phyloP scores from a whole-genome alignment of 2,329 filamentous ascomycete genomes.

The Pseudocercospora musae region DNA sequence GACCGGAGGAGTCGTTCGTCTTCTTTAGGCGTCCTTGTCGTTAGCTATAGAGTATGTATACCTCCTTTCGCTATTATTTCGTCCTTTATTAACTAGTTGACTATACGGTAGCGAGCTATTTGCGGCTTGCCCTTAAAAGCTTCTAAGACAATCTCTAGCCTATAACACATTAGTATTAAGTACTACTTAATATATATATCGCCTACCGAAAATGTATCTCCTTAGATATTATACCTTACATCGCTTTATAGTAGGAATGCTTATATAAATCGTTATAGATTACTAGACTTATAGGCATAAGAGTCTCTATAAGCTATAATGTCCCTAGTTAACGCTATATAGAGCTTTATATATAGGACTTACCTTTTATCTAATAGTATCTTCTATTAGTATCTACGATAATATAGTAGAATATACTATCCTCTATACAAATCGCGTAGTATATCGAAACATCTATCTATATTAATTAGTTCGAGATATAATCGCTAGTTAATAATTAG shows the following conservation, averaged over 20 bases:
- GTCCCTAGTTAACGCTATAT: neutral
- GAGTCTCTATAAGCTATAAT: conserved; percentile 67
- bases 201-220: conserved; percentile 79
- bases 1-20: conserved; percentile 57
- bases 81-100: conserved; percentile 82
- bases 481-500: neutral
- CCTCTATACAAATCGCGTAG: conserved; percentile 4
- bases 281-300: conserved; percentile 73
- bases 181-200: neutral
- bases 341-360: neutral
- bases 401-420: conserved; percentile 18
- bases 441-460: conserved; percentile 4
- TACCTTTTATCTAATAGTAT: conserved; percentile 78
- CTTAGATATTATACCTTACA: conserved; percentile 72
- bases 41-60: conserved; percentile 88
- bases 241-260: conserved; percentile 87
- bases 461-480: neutral
- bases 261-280: conserved; percentile 93
- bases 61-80: conserved; percentile 85
- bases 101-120: conserved; percentile 82
- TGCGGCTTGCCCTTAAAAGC: conserved; percentile 81
- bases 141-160: conserved; percentile 77
- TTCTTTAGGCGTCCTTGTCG: conserved; percentile 84
- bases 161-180: conserved; percentile 21
- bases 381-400: conserved; percentile 76